These are phyloP conservation scores for Diplodia corticola DNA, from an alignment of 2,329 filamentous ascomycete genomes.

Conservation along the genomic window DNA sequence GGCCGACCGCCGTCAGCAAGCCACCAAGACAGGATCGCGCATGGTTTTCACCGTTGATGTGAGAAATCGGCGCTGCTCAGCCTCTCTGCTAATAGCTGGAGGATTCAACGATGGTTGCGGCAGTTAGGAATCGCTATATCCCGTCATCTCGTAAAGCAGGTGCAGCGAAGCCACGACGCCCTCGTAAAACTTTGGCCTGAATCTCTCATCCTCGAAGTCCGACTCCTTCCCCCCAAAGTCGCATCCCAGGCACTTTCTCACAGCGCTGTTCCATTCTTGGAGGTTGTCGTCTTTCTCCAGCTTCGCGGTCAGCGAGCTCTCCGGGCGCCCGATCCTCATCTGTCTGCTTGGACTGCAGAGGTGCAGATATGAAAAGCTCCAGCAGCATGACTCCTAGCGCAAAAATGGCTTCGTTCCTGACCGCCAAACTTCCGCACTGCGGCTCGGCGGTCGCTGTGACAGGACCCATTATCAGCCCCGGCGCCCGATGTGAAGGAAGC, in stretches of 20 bases:
- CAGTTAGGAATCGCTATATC: not conserved
- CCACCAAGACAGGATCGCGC: not conserved
- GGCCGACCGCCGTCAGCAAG: not conserved
- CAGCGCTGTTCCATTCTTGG: not conserved
- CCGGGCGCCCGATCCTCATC: not conserved
- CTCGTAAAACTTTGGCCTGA: not conserved
- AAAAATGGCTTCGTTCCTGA: constrained; percentile 10
- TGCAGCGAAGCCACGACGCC: not conserved
- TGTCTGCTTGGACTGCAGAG: not conserved
- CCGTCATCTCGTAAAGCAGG: constrained; percentile 8
- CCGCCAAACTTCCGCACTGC: not conserved
- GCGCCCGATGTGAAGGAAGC: not conserved
- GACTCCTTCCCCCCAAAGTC: not conserved
- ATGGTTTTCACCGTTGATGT: not conserved
- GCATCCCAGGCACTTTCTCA: not conserved
- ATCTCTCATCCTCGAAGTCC: not conserved
- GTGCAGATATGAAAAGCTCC: not conserved
- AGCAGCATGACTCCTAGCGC: not conserved
- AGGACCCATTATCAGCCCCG: not conserved
- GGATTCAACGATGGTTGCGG: not conserved
- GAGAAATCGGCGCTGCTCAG: not conserved
- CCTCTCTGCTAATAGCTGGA: not conserved
- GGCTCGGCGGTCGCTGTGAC: not conserved
- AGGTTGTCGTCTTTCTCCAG: not conserved
- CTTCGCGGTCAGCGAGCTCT: not conserved